Evolutionary conservation across 345 rosid species (phyloP).

Genomic region (Pistacia vera): DNA sequence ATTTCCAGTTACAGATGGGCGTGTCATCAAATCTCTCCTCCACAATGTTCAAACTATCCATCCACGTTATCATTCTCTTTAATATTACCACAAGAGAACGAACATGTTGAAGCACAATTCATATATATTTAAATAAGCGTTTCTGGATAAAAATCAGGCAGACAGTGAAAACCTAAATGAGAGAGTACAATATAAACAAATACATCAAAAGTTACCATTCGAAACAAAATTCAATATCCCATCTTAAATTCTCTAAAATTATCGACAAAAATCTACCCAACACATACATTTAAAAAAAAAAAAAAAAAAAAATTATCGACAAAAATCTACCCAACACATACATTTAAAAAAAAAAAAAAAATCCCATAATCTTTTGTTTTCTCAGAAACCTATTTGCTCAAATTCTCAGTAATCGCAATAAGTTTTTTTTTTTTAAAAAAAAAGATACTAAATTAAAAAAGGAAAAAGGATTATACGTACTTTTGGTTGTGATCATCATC

Average conservation of each 20-base stretch:
- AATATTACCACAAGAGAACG: neutral
- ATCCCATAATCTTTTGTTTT: neutral
- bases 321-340: neutral
- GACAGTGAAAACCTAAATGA: no score
- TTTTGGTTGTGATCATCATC: conserved; percentile 51
- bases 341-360: neutral
- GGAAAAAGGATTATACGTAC: conserved; percentile 26
- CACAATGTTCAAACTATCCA: no score
- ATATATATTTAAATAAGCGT: neutral
- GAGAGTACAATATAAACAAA: no score
- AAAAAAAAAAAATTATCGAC: neutral
- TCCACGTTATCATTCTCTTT: neutral
- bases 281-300: neutral
- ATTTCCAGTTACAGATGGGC: neutral
- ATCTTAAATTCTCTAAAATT: neutral
- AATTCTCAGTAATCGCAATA: neutral
- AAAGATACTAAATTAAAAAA: neutral
- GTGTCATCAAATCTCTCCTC: no score
- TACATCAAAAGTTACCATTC: neutral
- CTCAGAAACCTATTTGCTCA: neutral
- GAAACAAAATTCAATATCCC: neutral
- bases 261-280: neutral
- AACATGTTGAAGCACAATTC: neutral
- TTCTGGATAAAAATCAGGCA: neutral
- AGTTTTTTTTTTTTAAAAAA: neutral